Evolutionary conservation across 2,329 filamentous ascomycete genomes (phyloP).

Genomic region (Ophiostoma ips): DNA sequence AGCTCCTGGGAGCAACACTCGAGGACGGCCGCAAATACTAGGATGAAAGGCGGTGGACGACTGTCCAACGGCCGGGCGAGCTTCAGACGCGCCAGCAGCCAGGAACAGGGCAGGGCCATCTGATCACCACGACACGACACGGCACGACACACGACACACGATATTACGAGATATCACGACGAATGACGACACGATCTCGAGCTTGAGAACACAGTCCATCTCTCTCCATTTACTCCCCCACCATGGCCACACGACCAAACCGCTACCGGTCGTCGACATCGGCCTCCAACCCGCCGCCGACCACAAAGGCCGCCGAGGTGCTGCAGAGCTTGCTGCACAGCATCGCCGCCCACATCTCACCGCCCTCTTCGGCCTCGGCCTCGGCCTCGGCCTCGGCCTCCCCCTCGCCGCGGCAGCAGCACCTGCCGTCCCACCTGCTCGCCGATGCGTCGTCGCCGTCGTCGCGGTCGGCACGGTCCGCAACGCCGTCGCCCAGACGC

Average conservation of each 20-base stretch:
- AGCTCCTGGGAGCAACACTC: not conserved
- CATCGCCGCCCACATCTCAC: constrained; percentile 24
- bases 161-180: not conserved
- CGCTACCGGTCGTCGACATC: constrained; percentile 53
- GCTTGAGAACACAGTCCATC: no score
- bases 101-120: not conserved
- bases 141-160: not conserved
- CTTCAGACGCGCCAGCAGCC: constrained; percentile 1
- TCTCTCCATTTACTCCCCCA: not conserved
- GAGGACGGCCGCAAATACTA: not conserved
- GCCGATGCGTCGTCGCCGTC: not conserved
- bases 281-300: constrained; percentile 39
- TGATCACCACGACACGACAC: no score
- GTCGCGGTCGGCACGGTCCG: not conserved
- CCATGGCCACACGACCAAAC: constrained; percentile 29
- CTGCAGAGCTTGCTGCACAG: constrained; percentile 40
- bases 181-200: not conserved
- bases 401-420: not conserved
- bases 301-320: constrained; percentile 47
- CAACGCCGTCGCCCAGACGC: constrained; percentile 15
- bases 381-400: no score
- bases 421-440: not conserved
- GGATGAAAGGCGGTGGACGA: constrained; percentile 5
- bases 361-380: constrained; percentile 5
- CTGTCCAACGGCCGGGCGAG: constrained; percentile 4